A percentile compares a stretch with the other conserved stretches of the same genome.
phyloP scores from a whole-genome alignment of 1,139 yeast species.

The Magnusiomyces suaveolens region DNA sequence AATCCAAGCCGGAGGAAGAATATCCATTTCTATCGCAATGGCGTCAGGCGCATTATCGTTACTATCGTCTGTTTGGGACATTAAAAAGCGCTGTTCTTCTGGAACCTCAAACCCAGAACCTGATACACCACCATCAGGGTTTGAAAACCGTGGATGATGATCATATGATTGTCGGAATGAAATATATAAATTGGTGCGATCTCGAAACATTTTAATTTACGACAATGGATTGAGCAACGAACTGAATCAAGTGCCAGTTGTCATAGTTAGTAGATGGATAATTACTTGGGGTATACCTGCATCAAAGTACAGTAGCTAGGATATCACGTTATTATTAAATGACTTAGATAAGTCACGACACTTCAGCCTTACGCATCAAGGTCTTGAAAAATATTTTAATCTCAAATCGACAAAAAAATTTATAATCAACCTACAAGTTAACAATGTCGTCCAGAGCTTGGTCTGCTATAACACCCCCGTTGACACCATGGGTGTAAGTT shows the following conservation, averaged over 20 bases:
- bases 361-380: too few species aligned
- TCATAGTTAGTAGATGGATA: too few species aligned
- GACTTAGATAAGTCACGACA: too few species aligned
- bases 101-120: constrained; percentile 34
- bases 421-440: not conserved
- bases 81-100: constrained; percentile 55
- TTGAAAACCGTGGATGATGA: constrained; percentile 29
- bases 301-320: too few species aligned
- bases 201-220: constrained; percentile 32
- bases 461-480: constrained; percentile 22
- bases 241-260: too few species aligned
- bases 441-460: constrained; percentile 23
- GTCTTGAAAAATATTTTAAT: too few species aligned
- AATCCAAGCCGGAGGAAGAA: constrained; percentile 66
- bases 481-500: constrained; percentile 28
- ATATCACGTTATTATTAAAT: too few species aligned
- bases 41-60: constrained; percentile 20
- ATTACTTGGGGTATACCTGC: too few species aligned
- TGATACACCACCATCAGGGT: constrained; percentile 9
- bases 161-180: constrained; percentile 38
- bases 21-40: constrained; percentile 35
- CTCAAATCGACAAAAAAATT: too few species aligned
- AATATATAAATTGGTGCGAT: constrained; percentile 37
- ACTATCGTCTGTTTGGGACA: constrained; percentile 37
- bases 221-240: too few species aligned